Base-by-base conservation (phyloP, 163 green algal genomes). In the Coccomyxa subellipsoidea region DNA sequence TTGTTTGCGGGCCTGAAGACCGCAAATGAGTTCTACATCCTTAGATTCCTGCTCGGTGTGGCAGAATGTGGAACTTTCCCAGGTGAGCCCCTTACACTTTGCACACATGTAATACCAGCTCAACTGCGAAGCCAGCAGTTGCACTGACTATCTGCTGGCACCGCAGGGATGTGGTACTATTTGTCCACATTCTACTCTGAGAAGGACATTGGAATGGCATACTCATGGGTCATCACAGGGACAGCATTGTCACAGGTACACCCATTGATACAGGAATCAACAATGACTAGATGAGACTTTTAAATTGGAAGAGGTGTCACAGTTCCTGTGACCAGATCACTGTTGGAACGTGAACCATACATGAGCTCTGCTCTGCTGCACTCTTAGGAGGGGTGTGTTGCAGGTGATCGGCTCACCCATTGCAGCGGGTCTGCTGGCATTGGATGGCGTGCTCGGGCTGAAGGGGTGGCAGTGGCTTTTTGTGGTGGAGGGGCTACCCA, bases 391-490 rank as follows among this genome's bases (percentile, higher is more conserved):
- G 23, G 3, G 3, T 59, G 47, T 59, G 47, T 59, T 40, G 9
- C 81, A 89, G 72, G 82, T 90, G 47, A 53, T 86, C 29, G 88
- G 86, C 1, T 85, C 81, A 3, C 88, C 86, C 25, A 39, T 92
- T 4, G 88, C 88, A 2, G 88, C 88, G 18, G 80, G 6, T 25
- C 39, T 88, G n/a, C 73, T 89, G 39, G 59, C 79, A 0, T 78
- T 90, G 71, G 86, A 90, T 59, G 89, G 89, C 37, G 23, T 82
- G 4, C 35, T 82, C 9, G 89, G 87, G 38, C 73, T 93, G 81
- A 78, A 71, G 12, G 89, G 89, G 8, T 93, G 90, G 90, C 89
- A 91, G 78, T 93, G 86, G 88, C 82, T 91, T 25, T 87, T 87
- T 71, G 38, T 87, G 27, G 80, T 87, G 69, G 84, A 87, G 76